Base-by-base conservation (phyloP, 2,329 filamentous ascomycete genomes). In the Penicillium sp. region DNA sequence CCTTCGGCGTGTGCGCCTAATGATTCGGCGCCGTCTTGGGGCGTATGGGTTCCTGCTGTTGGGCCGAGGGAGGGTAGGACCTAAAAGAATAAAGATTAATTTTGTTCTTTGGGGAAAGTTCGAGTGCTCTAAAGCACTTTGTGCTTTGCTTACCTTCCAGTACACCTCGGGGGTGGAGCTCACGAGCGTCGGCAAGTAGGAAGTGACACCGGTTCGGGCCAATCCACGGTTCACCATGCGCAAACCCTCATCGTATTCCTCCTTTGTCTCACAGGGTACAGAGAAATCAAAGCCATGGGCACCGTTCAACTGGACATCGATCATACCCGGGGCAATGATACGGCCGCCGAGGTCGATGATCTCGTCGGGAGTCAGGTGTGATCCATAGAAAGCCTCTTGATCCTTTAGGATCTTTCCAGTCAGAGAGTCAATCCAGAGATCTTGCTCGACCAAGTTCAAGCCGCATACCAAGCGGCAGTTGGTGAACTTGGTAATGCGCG, bases 281-380 rank as follows among this genome's bases (percentile, higher is more conserved):
- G 90, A 94, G 73, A 95, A 96, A 77, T 96, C 93, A 79, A 96
- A 95, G 54, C 91, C 91, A 67, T 91, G 93, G 10, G 89, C 91
- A 45, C 92, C 92, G 68, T 97, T 97, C 64, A 97, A 85, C 74
- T 97, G 92, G 50, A 88, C 88, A 63, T 97, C 92, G 65, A 97
- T 94, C 69, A 97, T 82, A 26, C 92, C 92, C 0, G 92, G 91
- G 0, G 89, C 85, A 19, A 97, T 72, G 62, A 96, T 93, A 65
- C 90, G 90, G 56, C 91, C 90, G 49, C 86, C 84, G 1, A 97
- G 84, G 67, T 97, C 86, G 64, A 96, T 80, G 51, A 87, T 86
- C 63, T 86, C 76, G 69, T 93, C 89, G 1, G 92, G 90, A 3
- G 71, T 75, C 26, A 76, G 65, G 30, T 76, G 72, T 25, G 76